A percentile compares a stretch with the other conserved stretches of the same genome.
phyloP scores from a whole-genome alignment of 2,329 filamentous ascomycete genomes.

The Seiridium cupressi region DNA sequence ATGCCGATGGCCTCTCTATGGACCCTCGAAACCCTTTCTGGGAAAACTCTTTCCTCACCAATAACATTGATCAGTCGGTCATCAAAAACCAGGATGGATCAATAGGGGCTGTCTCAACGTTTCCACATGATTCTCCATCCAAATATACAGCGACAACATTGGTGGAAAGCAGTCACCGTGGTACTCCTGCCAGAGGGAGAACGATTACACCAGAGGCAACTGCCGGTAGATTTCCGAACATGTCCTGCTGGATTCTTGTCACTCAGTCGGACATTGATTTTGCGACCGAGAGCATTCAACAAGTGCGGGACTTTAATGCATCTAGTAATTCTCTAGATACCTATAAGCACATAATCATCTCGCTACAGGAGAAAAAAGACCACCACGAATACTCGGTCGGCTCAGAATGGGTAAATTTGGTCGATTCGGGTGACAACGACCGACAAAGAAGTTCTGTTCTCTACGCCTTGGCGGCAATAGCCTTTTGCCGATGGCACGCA shows the following conservation, averaged over 20 bases:
- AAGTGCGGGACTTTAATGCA: background rate
- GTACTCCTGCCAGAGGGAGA: background rate
- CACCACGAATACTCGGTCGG: background rate
- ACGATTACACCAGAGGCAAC: background rate
- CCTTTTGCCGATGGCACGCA: slow-evolving; percentile 3
- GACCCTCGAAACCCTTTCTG: too few species aligned
- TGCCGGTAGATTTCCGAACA: background rate
- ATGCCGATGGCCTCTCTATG: too few species aligned
- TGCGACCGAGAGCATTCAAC: background rate
- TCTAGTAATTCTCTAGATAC: background rate
- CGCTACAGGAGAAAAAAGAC: background rate
- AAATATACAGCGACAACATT: background rate
- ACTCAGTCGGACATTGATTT: background rate
- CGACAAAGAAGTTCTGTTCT: slow-evolving; percentile 4
- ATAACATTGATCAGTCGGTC: too few species aligned
- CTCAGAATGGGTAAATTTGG: slow-evolving; percentile 5
- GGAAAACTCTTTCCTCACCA: too few species aligned
- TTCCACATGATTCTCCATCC: background rate
- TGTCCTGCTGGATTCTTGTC: background rate
- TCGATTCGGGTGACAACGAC: slow-evolving; percentile 5
- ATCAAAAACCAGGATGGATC: background rate
- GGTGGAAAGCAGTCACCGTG: background rate
- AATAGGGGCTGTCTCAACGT: background rate
- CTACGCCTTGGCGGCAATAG: slow-evolving; percentile 6
- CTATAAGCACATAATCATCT: background rate